phyloP scores from a whole-genome alignment of 495 filamentous ascomycete genomes.

The Rostrohypoxylon terebratum region DNA sequence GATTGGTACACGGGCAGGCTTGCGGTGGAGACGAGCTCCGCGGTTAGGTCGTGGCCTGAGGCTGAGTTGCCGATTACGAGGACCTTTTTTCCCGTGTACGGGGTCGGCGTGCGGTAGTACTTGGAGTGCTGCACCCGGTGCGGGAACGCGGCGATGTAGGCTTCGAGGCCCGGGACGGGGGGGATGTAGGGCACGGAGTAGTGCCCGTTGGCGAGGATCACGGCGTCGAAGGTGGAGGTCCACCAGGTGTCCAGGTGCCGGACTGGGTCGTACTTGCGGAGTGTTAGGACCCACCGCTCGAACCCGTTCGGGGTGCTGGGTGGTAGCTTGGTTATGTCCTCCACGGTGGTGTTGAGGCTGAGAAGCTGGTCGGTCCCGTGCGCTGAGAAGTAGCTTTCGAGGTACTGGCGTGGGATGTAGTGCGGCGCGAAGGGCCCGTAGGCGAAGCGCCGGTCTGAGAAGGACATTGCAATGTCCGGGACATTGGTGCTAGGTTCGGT shows the following conservation, averaged over 20 bases:
- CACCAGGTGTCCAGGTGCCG: constrained; percentile 61
- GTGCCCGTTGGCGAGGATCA: constrained; percentile 63
- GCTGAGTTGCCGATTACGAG: constrained; percentile 64
- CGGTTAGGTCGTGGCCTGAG: constrained; percentile 61
- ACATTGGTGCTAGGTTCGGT: constrained; percentile 59
- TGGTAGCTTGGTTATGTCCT: constrained; percentile 55
- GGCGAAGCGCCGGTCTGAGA: constrained; percentile 60
- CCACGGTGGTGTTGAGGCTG: constrained; percentile 61
- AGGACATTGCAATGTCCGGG: constrained; percentile 63
- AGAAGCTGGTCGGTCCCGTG: constrained; percentile 55
- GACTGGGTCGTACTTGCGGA: constrained; percentile 55
- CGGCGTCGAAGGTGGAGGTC: constrained; percentile 62
- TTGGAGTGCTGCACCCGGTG: constrained; percentile 60
- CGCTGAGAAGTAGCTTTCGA: constrained; percentile 60
- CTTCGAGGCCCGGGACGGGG: constrained; percentile 55
- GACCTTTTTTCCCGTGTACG: constrained; percentile 52
- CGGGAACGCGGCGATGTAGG: constrained; percentile 55
- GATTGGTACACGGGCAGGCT: constrained; percentile 59
- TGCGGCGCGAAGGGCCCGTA: constrained; percentile 65
- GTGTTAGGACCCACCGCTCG: constrained; percentile 59
- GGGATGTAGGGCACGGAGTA: constrained; percentile 65
- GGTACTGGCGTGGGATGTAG: constrained; percentile 60
- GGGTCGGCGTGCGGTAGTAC: constrained; percentile 54
- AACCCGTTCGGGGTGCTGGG: constrained; percentile 5
- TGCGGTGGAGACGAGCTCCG: constrained; percentile 52